Base-by-base conservation (phyloP, 2,329 filamentous ascomycete genomes). In the Coniochaeta sp. region DNA sequence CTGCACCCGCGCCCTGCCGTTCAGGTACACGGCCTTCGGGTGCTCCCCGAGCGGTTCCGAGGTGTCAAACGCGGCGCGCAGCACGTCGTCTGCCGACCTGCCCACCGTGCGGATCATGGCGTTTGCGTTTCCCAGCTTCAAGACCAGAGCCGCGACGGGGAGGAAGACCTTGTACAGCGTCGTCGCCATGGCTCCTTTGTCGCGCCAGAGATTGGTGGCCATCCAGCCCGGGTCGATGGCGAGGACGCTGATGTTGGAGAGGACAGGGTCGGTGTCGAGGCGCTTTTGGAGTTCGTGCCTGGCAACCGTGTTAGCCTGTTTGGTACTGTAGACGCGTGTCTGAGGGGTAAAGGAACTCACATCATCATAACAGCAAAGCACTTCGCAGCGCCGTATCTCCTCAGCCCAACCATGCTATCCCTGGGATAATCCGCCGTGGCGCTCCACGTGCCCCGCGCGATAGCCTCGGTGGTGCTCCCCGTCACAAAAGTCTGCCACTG, bases 151-250 rank as follows among this genome's bases (percentile, higher is more conserved):
- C 52, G 59, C 51, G 12, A 62, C 7, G 6, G 56, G 54, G 3
- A 51, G 40, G 4, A 57, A 14, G 7, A 51, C 22, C 3, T 49
- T 31, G n/a, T 63, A 38, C 18, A 65, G 22, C 8, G 57, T 12
- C 6, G 49, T 31, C 10, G 53, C 53, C 3, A 57, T 35, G 6
- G 60, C 47, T 0, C 51, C 18, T 8, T 55, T 50, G 9, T 58
- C 53, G 32, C 58, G 31, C 49, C 52, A 61, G 31, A 51, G 53
- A 42, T 38, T 56, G 42, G 60, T 66, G 3, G 55, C 42, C 58
- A 69, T 67, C 1, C 55, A 58, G 30, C 67, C 68, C 0, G 68
- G 67, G 54, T 70, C 67, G 9, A 69, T 53, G n/a, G 59, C 60
- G 3, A 70, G 52, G 28, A 67, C 53, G 12, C 57, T 60, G 20